Evolutionary conservation across 225 moss, liverwort and hornwort species (phyloP).

Genomic region (Marchantia polymorpha): DNA sequence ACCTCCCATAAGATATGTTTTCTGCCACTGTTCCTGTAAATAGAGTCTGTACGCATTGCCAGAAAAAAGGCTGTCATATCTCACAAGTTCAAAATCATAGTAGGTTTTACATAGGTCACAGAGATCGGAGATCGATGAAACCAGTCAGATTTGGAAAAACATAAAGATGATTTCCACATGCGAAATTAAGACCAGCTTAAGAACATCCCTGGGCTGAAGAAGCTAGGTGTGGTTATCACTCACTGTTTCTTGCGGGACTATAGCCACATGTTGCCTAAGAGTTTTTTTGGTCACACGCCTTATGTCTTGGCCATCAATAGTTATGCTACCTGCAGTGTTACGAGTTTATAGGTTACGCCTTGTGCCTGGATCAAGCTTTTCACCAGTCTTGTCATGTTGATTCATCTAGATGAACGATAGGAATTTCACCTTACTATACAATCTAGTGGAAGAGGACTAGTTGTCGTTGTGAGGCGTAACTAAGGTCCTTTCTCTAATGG

Average conservation of each 20-base stretch:
- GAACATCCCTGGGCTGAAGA: background rate
- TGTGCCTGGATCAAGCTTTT: no score
- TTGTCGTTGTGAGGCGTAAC: no score
- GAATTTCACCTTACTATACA: no score
- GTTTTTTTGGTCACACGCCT: constrained; percentile 60
- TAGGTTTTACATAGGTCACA: background rate
- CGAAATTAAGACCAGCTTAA: no score
- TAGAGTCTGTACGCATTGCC: constrained; percentile 50
- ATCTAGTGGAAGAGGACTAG: no score
- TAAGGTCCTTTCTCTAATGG: no score
- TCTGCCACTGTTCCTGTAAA: constrained; percentile 98
- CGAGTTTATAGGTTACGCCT: no score
- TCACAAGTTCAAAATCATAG: background rate
- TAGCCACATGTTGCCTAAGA: constrained; percentile 77
- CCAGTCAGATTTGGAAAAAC: background rate
- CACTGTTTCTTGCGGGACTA: constrained; percentile 97
- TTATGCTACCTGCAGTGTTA: constrained; percentile 54
- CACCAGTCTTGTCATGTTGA: no score
- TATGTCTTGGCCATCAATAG: constrained; percentile 79
- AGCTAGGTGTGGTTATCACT: constrained; percentile 7
- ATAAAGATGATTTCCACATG: no score
- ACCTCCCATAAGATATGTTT: constrained; percentile 88
- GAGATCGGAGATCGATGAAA: background rate
- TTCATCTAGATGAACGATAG: no score
- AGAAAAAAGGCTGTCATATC: background rate